A percentile compares a stretch with the other conserved stretches of the same genome.
Evolutionary conservation across 495 filamentous ascomycete genomes (phyloP).

Genomic region (Filosporella fistucella): DNA sequence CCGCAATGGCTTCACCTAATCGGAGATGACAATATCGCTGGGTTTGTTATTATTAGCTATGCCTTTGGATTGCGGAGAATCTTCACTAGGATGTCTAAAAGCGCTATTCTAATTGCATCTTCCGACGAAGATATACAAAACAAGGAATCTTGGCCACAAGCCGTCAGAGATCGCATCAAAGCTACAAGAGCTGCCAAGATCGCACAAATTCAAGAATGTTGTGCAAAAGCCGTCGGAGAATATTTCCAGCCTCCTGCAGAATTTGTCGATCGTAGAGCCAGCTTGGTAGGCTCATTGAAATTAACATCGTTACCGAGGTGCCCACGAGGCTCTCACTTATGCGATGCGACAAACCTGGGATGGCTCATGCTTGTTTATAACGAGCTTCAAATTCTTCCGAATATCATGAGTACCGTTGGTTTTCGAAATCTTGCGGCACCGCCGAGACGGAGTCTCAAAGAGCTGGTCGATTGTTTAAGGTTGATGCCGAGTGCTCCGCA

Average conservation of each 20-base stretch:
- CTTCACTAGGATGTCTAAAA: conserved; percentile 33
- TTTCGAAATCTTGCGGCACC: conserved; percentile 9
- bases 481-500: conserved; percentile 29
- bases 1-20: conserved; percentile 30
- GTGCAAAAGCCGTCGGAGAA: conserved; percentile 24
- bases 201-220: conserved; percentile 29
- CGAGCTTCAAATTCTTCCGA: conserved; percentile 29
- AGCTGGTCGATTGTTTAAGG: conserved; percentile 29
- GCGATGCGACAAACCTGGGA: conserved; percentile 38
- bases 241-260: conserved; percentile 24
- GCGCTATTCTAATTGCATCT: conserved; percentile 29
- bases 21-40: conserved; percentile 27
- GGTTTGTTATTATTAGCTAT: conserved; percentile 34
- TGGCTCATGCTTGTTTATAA: conserved; percentile 36
- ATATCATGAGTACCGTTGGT: conserved; percentile 17
- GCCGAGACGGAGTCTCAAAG: conserved; percentile 24
- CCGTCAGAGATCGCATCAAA: conserved; percentile 29
- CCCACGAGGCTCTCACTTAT: conserved; percentile 29
- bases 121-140: conserved; percentile 24
- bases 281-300: conserved; percentile 10
- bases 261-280: conserved; percentile 5
- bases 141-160: conserved; percentile 25
- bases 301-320: conserved; percentile 28
- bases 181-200: conserved; percentile 31
- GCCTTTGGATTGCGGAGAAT: conserved; percentile 32